Conservation (phyloP, 2,329 filamentous ascomycete species). For the Colletotrichum scovillei region DNA sequence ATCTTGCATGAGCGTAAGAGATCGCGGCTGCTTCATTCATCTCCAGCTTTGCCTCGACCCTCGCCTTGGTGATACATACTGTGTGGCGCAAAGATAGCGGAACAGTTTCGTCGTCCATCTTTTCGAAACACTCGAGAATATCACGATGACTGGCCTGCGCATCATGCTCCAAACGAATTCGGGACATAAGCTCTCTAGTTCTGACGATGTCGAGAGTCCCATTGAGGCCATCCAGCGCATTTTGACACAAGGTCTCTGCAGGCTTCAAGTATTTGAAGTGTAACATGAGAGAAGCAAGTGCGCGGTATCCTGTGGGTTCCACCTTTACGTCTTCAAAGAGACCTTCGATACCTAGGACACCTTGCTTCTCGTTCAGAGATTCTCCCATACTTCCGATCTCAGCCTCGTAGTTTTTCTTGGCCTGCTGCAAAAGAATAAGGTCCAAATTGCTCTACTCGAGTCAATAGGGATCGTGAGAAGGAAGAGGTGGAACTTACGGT, state of each 20-base stretch:
- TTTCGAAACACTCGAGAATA: constrained; percentile 20
- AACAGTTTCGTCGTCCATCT: constrained; percentile 11
- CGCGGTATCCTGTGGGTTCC: constrained; percentile 36
- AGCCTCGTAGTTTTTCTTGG: constrained; percentile 35
- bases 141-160: constrained; percentile 34
- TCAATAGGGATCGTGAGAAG: background rate
- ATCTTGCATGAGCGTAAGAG: constrained; percentile 36
- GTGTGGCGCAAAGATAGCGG: constrained; percentile 28
- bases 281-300: constrained; percentile 38
- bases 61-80: constrained; percentile 36
- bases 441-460: constrained; percentile 33
- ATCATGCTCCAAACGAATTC: constrained; percentile 29
- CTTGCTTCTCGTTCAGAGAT: constrained; percentile 13
- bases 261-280: constrained; percentile 30
- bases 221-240: constrained; percentile 24
- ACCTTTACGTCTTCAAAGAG: constrained; percentile 39
- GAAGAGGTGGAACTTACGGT: background rate
- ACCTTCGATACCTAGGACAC: constrained; percentile 35
- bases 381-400: background rate
- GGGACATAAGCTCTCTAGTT: constrained; percentile 35
- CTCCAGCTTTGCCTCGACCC: constrained; percentile 32
- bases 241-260: constrained; percentile 37
- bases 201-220: constrained; percentile 35
- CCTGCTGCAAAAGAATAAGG: constrained; percentile 33
- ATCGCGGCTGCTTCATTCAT: constrained; percentile 29